Evolutionary conservation across 2,329 filamentous ascomycete genomes (phyloP), one percentile per base, ranked within the genome.

Genomic region (Xylariomycetidae sp.): DNA sequence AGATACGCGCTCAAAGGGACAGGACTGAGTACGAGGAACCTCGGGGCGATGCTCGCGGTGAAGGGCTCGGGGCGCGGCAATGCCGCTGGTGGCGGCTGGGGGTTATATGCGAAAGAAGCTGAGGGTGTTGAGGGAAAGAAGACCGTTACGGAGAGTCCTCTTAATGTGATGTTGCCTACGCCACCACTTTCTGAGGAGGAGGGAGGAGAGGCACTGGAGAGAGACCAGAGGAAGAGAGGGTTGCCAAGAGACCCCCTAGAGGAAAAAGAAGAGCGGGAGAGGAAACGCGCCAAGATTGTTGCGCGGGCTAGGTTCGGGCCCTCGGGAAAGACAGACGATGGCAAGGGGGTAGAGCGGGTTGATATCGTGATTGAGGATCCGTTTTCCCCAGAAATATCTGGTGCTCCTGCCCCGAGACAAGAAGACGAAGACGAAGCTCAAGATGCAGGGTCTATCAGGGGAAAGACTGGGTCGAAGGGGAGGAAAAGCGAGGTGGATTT

Each of bases 11-110:
- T 95, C 1, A 74, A 78, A 40, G 60, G 74, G 5, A 86, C 85
- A 2, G 78, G 73, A 30, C 66, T 94, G 14, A 73, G 74, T 1
- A 85, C 85, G 12, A 80, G 78, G 44, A 89, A 83, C 36, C 64
- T 95, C 9, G 67, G 72, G 5, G 82, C 82, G 2, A 64, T 94
- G 26, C 63, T 90, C 12, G 72, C 80, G 12, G 73, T 80, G 28
- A 75, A 80, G 23, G 88, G 88, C 1, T 66, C 80, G 0, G 78
- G 82, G 1, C 73, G 85, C 28, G 77, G 74, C 26, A 88, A 87
- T 53, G 70, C 74, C 1, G 84, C 85, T 3, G 79, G 77, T 15
- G 88, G 86, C 2, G 86, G 84, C 5, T 94, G 88, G 79, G 77
- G 79, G 47, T 72, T 88, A 15, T 94, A 94, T 53, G 75, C 82